phyloP scores from a whole-genome alignment of 805 yeast species.

The Candida ficus region DNA sequence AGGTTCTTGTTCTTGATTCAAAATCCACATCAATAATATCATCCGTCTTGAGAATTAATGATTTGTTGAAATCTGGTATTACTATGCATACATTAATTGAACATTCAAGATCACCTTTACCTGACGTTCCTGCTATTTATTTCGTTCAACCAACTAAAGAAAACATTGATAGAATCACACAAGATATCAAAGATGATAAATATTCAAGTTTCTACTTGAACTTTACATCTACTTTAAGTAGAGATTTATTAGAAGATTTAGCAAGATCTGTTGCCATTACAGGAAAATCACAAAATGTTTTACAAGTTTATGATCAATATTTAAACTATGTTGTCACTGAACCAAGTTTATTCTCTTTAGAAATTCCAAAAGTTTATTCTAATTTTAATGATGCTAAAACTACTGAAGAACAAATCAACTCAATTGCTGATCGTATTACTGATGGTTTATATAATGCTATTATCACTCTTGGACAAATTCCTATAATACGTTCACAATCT shows the following conservation, averaged over 20 bases:
- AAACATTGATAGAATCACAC: slow-evolving; percentile 62
- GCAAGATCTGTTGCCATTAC: slow-evolving; percentile 75
- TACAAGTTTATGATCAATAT: slow-evolving; percentile 93
- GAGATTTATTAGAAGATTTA: slow-evolving; percentile 81
- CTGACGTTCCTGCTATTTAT: slow-evolving; percentile 93
- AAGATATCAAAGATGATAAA: slow-evolving; percentile 68
- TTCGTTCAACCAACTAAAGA: slow-evolving; percentile 83
- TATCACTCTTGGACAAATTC: slow-evolving; percentile 73
- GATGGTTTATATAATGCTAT: slow-evolving; percentile 76
- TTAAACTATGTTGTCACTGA: slow-evolving; percentile 90
- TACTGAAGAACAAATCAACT: slow-evolving; percentile 68
- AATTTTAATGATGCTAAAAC: slow-evolving; percentile 66
- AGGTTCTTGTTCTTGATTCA: slow-evolving; percentile 77
- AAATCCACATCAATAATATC: slow-evolving; percentile 83
- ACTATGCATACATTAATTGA: slow-evolving; percentile 80
- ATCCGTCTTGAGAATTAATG: slow-evolving; percentile 88
- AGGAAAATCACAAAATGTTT: slow-evolving; percentile 66
- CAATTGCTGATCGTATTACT: slow-evolving; percentile 64
- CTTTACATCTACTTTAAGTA: slow-evolving; percentile 73
- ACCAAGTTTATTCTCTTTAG: slow-evolving; percentile 82
- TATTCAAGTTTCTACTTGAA: slow-evolving; percentile 81
- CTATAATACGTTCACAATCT: slow-evolving; percentile 83
- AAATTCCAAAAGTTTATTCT: slow-evolving; percentile 59
- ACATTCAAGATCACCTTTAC: slow-evolving; percentile 72
- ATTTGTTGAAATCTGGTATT: slow-evolving; percentile 82